Evolutionary conservation across 495 filamentous ascomycete genomes (phyloP).

Genomic region (Podospora pseudocomata): DNA sequence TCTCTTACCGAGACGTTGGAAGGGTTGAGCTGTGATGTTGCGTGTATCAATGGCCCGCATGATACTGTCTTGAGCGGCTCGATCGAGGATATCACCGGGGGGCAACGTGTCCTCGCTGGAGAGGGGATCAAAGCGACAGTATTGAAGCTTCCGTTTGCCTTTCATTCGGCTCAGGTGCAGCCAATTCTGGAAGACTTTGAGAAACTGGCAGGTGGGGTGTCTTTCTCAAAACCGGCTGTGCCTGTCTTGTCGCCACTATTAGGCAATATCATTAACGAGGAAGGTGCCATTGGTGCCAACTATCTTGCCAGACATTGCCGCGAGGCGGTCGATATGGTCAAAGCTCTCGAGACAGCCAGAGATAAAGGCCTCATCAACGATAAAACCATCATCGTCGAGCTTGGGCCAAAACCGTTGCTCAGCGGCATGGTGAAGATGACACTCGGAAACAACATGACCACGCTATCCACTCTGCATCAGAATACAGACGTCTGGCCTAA

Average conservation of each 20-base stretch:
- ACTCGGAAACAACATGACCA: constrained; percentile 51
- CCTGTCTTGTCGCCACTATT: constrained; percentile 66
- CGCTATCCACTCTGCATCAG: constrained; percentile 48
- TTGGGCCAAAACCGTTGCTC: constrained; percentile 64
- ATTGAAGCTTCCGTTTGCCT: constrained; percentile 69
- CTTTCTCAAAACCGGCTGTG: constrained; percentile 55
- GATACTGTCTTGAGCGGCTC: constrained; percentile 58
- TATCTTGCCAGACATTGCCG: constrained; percentile 65
- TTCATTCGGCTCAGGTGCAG: constrained; percentile 76
- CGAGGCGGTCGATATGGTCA: constrained; percentile 67
- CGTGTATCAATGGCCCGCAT: constrained; percentile 56
- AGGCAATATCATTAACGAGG: constrained; percentile 49
- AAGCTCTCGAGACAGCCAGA: constrained; percentile 53
- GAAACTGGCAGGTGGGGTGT: constrained; percentile 50
- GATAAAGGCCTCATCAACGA: constrained; percentile 41
- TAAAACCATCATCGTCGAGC: constrained; percentile 54
- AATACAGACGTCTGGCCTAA: constrained; percentile 56
- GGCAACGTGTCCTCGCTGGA: constrained; percentile 53
- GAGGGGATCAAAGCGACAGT: constrained; percentile 61
- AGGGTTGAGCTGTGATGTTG: constrained; percentile 35
- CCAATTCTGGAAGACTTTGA: constrained; percentile 63
- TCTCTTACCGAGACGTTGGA: constrained; percentile 33
- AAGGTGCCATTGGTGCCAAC: constrained; percentile 49
- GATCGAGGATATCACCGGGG: constrained; percentile 45
- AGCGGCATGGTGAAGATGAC: constrained; percentile 59